Conservation (phyloP, 164 flowering plant species). For the Berberis vulgaris region DNA sequence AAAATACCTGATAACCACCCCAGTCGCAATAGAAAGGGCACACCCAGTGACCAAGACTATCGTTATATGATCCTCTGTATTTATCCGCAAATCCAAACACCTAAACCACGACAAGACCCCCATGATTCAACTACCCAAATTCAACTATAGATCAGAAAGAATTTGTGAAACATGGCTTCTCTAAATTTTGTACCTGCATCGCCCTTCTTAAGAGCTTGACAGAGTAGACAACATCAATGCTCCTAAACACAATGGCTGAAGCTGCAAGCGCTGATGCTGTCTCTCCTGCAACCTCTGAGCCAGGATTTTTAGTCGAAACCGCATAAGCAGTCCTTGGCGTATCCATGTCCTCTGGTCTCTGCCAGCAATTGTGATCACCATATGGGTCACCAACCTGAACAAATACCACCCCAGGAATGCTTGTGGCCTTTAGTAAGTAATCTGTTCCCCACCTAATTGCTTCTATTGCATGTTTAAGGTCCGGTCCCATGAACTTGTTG, state of each 20-base stretch:
- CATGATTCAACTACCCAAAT: too few relatives aligned
- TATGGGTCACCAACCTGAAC: slow-evolving; percentile 65
- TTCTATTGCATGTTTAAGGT: slow-evolving; percentile 34
- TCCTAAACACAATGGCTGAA: slow-evolving; percentile 6
- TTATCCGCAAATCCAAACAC: slow-evolving; percentile 54
- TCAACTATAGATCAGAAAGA: background rate
- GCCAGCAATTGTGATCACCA: slow-evolving; percentile 62
- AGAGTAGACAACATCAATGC: background rate
- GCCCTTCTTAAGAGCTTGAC: slow-evolving; percentile 2
- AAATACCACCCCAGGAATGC: slow-evolving; percentile 32
- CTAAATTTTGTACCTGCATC: background rate
- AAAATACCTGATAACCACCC: slow-evolving; percentile 44
- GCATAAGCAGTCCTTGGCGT: slow-evolving; percentile 36
- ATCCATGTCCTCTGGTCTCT: slow-evolving; percentile 77
- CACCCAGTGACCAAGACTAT: slow-evolving; percentile 32
- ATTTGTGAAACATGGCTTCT: too few relatives aligned
- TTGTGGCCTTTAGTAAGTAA: slow-evolving; percentile 60
- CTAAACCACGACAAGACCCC: slow-evolving; percentile 8
- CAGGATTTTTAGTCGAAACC: slow-evolving; percentile 8
- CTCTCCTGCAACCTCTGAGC: slow-evolving; percentile 8
- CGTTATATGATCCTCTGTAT: slow-evolving; percentile 41
- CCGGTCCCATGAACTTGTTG: slow-evolving; percentile 37
- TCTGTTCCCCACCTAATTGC: slow-evolving; percentile 72
- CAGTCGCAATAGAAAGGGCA: slow-evolving; percentile 60
- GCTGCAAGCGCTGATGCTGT: slow-evolving; percentile 7